Base-by-base conservation (phyloP, 192 early-diverging fungal genomes). In the Coemansia sp. region DNA sequence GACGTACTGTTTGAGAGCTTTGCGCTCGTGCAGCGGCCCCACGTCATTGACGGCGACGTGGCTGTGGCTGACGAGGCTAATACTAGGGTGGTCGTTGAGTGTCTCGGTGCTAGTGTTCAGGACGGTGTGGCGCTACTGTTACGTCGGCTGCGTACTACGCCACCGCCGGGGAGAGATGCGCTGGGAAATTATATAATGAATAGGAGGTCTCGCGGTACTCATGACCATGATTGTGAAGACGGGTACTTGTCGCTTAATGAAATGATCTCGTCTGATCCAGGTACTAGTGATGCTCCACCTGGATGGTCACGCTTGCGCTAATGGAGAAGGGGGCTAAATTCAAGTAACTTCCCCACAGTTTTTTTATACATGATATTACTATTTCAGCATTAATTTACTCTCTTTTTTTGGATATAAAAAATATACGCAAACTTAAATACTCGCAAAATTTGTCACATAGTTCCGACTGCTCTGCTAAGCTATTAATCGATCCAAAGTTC, bases 1-100 rank as follows among this genome's bases (percentile, higher is more conserved):
- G 78, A 81, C 33, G 74, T 81, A 7, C 53, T 73, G 6, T 75
- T 76, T 23, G 74, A 81, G 64, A 69, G 57, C 37, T 81, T 81
- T 19, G 62, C 78, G 62, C 60, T 81, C 39, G 55, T 81, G 46
- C 47, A 72, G 57, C 69, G 69, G 50, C 78, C 78, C 60, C 55
- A 66, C 17, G 68, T 81, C 1, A 81, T 81, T 35, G 78, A 81
- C 19, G 78, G 78, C 44, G 78, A 81, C 33, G 55, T 81, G 0
- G 42, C 52, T 1, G 71, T 76, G 37, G 37, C 63, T 7, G 78
- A 81, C 3, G 70, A 66, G 32, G 50, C 69, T 1, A 81, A 81
- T 66, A 47, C 49, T 19, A 49, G 78, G n/a, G 62, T 81, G 0
- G 26, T 81, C 4, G 78, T 81, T 19, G 78, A 81, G 67, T 71